These are phyloP conservation scores for Butyriboletus appendiculatus DNA, from an alignment of 1,284 basidiomycete species.

Conservation along the genomic window DNA sequence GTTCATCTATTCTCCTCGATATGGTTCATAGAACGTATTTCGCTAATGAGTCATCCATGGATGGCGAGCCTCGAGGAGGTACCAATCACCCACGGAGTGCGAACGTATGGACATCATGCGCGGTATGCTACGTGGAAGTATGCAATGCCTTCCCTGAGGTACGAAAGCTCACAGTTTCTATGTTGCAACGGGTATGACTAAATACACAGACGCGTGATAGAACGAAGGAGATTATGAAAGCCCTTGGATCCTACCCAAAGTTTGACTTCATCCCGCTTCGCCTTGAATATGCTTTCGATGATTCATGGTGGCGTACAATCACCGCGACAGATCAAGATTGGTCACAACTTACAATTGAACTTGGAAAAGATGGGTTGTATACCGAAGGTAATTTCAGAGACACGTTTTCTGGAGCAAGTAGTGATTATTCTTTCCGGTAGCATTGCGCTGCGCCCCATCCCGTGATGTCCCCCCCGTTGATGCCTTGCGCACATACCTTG, in stretches of 20 bases:
- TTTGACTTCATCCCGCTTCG: constrained; percentile 62
- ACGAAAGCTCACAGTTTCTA: constrained; percentile 29
- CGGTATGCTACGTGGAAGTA: constrained; percentile 70
- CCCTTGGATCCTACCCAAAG: constrained; percentile 48
- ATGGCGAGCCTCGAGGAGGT: constrained; percentile 48
- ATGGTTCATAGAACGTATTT: constrained; percentile 66
- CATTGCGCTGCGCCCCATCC: constrained; percentile 30
- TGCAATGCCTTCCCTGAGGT: constrained; percentile 63
- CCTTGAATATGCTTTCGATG: constrained; percentile 72
- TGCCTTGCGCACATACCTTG: constrained; percentile 60
- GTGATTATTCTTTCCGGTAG: constrained; percentile 28
- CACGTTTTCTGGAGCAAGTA: neutral
- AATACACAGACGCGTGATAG: constrained; percentile 52
- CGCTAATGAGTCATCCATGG: constrained; percentile 28
- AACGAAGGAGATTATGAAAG: constrained; percentile 48
- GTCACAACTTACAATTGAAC: constrained; percentile 42
- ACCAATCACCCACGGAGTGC: constrained; percentile 65
- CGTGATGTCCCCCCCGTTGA: constrained; percentile 38
- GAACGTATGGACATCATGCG: constrained; percentile 60
- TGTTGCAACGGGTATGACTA: constrained; percentile 14
- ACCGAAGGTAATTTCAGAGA: constrained; percentile 26
- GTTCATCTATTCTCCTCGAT: constrained; percentile 72
- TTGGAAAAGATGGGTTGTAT: constrained; percentile 50
- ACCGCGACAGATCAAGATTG: constrained; percentile 32
- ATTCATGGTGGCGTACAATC: constrained; percentile 60